Evolutionary conservation across 1,139 yeast species (phyloP).

Genomic region (Kodamaea arcana): DNA sequence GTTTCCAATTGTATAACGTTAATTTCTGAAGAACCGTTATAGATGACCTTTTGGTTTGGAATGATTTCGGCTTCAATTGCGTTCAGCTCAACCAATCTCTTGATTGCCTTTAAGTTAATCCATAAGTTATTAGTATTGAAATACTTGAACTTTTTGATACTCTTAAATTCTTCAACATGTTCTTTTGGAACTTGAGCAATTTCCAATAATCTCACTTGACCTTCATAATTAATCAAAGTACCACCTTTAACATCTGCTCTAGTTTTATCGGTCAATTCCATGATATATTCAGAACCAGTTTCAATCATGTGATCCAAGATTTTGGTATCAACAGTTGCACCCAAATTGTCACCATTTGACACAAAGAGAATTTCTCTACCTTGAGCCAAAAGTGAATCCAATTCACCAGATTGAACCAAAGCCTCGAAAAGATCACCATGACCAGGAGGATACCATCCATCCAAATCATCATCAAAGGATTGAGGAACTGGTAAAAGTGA

Average conservation of each 20-base stretch:
- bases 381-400: conserved; percentile 83
- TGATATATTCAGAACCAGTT: conserved; percentile 87
- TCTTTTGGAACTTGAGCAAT: conserved; percentile 99
- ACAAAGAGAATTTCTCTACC: conserved; percentile 95
- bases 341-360: conserved; percentile 96
- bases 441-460: conserved; percentile 98
- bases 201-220: conserved; percentile 89
- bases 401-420: conserved; percentile 83
- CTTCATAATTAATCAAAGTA: conserved; percentile 93
- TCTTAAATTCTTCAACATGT: conserved; percentile 96
- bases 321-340: conserved; percentile 94
- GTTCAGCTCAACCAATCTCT: conserved; percentile 83
- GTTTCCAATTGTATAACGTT: conserved; percentile 94
- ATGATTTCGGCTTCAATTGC: conserved; percentile 88
- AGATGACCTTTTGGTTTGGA: conserved; percentile 85
- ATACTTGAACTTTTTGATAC: conserved; percentile 95
- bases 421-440: conserved; percentile 97
- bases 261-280: conserved; percentile 98
- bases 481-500: conserved; percentile 93
- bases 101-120: conserved; percentile 93
- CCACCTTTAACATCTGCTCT: conserved; percentile 99
- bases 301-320: conserved; percentile 91
- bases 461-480: conserved; percentile 65
- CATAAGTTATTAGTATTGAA: conserved; percentile 97
- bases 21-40: conserved; percentile 70